Evolutionary conservation across 1,139 yeast species (phyloP).

Genomic region (Saccharomycopsis phalli): DNA sequence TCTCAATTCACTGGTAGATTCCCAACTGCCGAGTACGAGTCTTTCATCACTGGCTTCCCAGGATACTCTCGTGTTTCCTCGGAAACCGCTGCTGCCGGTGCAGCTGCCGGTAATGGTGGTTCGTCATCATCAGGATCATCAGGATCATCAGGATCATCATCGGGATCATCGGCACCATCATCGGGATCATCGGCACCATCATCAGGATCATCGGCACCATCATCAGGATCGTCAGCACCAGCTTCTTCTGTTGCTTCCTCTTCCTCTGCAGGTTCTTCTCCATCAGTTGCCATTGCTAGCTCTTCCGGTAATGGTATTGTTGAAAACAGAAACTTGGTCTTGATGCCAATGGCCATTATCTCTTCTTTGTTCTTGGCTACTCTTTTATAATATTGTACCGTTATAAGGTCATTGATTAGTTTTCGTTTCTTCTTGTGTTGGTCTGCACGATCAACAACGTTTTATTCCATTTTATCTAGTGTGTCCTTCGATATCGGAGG

Average conservation of each 20-base stretch:
- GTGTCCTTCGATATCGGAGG: too few relatives aligned
- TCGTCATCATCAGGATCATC: conserved; percentile 3
- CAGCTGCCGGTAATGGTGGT: conserved; percentile 2
- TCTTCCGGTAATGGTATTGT: conserved; percentile 7
- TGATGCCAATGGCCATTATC: conserved; percentile 12
- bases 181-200: conserved; percentile 5
- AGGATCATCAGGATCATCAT: conserved; percentile 8
- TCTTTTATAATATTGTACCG: conserved; percentile 6
- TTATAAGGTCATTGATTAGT: too few relatives aligned
- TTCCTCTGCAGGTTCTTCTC: conserved; percentile 7
- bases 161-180: conserved; percentile 6
- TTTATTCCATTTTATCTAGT: too few relatives aligned
- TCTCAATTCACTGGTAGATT: conserved; percentile 8
- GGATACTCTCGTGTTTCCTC: conserved; percentile 13
- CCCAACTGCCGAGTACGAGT: conserved; percentile 18
- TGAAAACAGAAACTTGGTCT: conserved; percentile 6
- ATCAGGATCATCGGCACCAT: too few relatives aligned
- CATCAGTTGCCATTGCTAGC: conserved; percentile 4
- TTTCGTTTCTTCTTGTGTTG: too few relatives aligned
- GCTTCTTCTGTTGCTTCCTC: conserved; percentile 3
- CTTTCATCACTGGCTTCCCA: conserved; percentile 19
- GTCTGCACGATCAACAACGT: too few relatives aligned
- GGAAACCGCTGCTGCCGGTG: conserved; percentile 16
- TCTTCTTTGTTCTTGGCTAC: conserved; percentile 11
- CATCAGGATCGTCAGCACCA: neutral